Percentiles rank a stretch among this genome's conserved stretches.
phyloP scores from a whole-genome alignment of 129 eudicot genomes.

The Chrysanthemum makinoi region DNA sequence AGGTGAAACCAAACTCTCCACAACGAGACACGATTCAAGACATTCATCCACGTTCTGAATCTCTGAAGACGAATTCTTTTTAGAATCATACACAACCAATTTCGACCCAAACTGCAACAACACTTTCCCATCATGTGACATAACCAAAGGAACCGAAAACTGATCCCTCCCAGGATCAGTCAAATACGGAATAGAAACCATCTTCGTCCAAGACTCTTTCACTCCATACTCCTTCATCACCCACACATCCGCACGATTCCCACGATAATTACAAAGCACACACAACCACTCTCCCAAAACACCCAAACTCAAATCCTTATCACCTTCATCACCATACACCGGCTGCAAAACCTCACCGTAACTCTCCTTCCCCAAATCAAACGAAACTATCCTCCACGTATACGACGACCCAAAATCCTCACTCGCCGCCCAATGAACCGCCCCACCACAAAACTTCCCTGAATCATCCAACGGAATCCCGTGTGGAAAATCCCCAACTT shows the following conservation, averaged over 20 bases:
- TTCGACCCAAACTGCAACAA: slow-evolving; percentile 30
- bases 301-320: slow-evolving; percentile 37
- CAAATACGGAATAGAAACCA: slow-evolving; percentile 44
- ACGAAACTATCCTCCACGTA: slow-evolving; percentile 43
- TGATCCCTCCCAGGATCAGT: slow-evolving; percentile 28
- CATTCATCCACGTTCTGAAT: slow-evolving; percentile 32
- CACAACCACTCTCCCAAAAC: slow-evolving; percentile 41
- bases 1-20: slow-evolving; percentile 60
- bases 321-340: slow-evolving; percentile 38
- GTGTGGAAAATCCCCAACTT: slow-evolving; percentile 34
- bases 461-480: slow-evolving; percentile 38
- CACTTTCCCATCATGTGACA: slow-evolving; percentile 44
- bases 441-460: slow-evolving; percentile 45
- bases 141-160: slow-evolving; percentile 35
- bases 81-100: slow-evolving; percentile 39
- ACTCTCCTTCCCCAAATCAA: slow-evolving; percentile 41
- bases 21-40: slow-evolving; percentile 33
- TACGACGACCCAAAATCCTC: slow-evolving; percentile 1
- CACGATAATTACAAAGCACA: slow-evolving; percentile 39
- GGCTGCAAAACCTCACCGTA: slow-evolving; percentile 47
- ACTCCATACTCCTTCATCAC: slow-evolving; percentile 65
- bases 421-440: slow-evolving; percentile 56
- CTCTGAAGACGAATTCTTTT: slow-evolving; percentile 23
- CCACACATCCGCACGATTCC: slow-evolving; percentile 48
- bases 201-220: slow-evolving; percentile 64